A percentile compares a stretch with the other conserved stretches of the same genome.
These are phyloP conservation scores for Penicillium lagena DNA, from an alignment of 495 filamentous ascomycete genomes.

Conservation along the genomic window DNA sequence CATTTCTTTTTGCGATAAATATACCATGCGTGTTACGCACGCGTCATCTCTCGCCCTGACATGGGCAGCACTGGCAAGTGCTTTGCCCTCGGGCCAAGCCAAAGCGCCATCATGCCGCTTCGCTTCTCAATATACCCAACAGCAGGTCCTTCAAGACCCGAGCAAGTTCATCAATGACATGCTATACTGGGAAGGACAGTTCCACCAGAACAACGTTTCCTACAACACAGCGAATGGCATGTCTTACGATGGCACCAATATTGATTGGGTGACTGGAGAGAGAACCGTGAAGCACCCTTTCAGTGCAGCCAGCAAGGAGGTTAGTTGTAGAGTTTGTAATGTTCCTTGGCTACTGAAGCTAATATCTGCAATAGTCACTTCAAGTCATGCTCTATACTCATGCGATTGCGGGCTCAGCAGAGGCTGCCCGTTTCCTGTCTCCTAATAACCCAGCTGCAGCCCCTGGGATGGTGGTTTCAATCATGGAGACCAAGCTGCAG, in stretches of 20 bases:
- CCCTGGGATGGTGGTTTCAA: slow-evolving; percentile 14
- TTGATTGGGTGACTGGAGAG: slow-evolving; percentile 24
- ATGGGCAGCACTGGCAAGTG: background rate
- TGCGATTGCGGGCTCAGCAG: slow-evolving; percentile 17
- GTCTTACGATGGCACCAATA: slow-evolving; percentile 29
- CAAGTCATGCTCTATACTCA: slow-evolving; percentile 31
- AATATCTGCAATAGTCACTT: slow-evolving; percentile 8
- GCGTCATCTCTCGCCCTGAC: background rate
- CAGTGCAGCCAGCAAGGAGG: slow-evolving; percentile 32
- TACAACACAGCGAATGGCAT: slow-evolving; percentile 28
- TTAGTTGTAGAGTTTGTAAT: background rate
- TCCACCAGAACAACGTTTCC: slow-evolving; percentile 26
- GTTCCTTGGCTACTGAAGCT: background rate
- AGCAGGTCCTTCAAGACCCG: slow-evolving; percentile 16
- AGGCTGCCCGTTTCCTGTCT: slow-evolving; percentile 24
- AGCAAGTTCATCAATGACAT: slow-evolving; percentile 18
- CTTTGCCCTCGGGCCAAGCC: background rate
- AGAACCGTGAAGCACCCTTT: slow-evolving; percentile 23
- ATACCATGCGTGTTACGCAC: slow-evolving; percentile 1
- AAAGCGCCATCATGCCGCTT: slow-evolving; percentile 22
- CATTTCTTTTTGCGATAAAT: no score
- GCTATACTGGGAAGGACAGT: slow-evolving; percentile 29
- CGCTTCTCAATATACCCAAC: slow-evolving; percentile 14
- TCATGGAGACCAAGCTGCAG: slow-evolving; percentile 25
- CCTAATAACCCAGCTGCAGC: slow-evolving; percentile 16